Conservation (phyloP, 2,329 filamentous ascomycete species). For the Epichloe sylvatica region DNA sequence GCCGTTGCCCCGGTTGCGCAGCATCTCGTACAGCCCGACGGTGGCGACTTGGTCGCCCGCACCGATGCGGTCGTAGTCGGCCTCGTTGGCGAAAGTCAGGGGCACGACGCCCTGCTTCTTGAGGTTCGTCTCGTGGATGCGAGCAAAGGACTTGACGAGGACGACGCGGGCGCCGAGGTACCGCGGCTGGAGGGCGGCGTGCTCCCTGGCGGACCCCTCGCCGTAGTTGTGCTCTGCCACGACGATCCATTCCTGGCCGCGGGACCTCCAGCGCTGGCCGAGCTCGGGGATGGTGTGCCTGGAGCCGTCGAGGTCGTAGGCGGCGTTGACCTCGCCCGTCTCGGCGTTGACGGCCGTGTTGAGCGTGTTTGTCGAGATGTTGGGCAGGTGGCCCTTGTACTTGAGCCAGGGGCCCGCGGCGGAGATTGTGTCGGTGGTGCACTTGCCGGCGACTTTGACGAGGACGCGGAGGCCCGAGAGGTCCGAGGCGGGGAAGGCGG, state of each 20-base stretch:
- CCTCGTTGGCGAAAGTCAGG: constrained; percentile 75
- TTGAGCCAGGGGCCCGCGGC: constrained; percentile 95
- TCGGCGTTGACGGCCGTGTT: constrained; percentile 89
- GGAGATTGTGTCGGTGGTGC: constrained; percentile 97
- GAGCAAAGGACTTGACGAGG: constrained; percentile 73
- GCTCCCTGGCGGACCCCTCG: constrained; percentile 77
- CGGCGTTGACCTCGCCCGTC: constrained; percentile 82
- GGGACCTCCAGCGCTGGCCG: constrained; percentile 66
- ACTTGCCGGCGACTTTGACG: constrained; percentile 94
- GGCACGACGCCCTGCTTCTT: constrained; percentile 98
- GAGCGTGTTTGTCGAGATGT: constrained; percentile 94
- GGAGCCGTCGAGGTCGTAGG: constrained; percentile 71
- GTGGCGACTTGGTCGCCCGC: constrained; percentile 77
- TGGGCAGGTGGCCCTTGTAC: constrained; percentile 97
- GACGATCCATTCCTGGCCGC: constrained; percentile 72
- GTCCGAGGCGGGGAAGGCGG: constrained; percentile 64
- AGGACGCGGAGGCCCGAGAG: constrained; percentile 69
- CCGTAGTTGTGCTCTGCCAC: constrained; percentile 97
- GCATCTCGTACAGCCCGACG: constrained; percentile 68
- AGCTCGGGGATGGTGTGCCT: constrained; percentile 74
- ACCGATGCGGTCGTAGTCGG: constrained; percentile 71
- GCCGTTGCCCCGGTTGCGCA: constrained; percentile 64
- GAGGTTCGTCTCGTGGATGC: constrained; percentile 89
- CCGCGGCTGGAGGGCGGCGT: constrained; percentile 80
- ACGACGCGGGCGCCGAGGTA: constrained; percentile 79